These are phyloP conservation scores for Bipolaris cookei DNA, from an alignment of 2,329 filamentous ascomycete species.

Conservation along the genomic window DNA sequence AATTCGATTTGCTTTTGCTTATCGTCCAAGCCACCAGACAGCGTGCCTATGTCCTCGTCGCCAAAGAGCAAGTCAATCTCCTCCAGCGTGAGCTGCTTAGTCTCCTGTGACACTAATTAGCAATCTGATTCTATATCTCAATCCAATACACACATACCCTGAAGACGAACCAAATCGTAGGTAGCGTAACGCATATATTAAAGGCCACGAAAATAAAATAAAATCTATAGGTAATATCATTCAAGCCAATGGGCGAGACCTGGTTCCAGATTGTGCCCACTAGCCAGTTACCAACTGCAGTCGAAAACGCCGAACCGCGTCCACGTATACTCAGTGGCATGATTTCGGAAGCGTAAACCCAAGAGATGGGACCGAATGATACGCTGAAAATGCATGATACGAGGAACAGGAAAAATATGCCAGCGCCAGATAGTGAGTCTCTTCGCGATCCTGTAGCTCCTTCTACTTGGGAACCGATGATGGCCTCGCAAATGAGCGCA, in stretches of 20 bases:
- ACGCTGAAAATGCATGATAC: slow-evolving; percentile 47
- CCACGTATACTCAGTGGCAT: slow-evolving; percentile 68
- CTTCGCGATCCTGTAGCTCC: slow-evolving; percentile 39
- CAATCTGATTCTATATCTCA: accelerated
- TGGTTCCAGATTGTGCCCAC: slow-evolving; percentile 66
- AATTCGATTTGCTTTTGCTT: slow-evolving; percentile 34
- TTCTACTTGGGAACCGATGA: slow-evolving; percentile 53
- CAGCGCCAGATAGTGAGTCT: slow-evolving; percentile 62
- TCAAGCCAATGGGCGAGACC: slow-evolving; percentile 61
- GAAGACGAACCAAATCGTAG: slow-evolving; percentile 60
- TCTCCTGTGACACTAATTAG: slow-evolving; percentile 35
- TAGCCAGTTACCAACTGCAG: slow-evolving; percentile 65
- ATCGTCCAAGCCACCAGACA: slow-evolving; percentile 53
- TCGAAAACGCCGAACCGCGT: slow-evolving; percentile 64
- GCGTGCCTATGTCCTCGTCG: slow-evolving; percentile 56
- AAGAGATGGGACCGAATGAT: slow-evolving; percentile 53
- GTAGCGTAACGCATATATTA: slow-evolving; percentile 54
- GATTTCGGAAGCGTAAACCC: slow-evolving; percentile 71
- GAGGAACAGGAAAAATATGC: slow-evolving; percentile 70
- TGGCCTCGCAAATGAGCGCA: slow-evolving; percentile 65
- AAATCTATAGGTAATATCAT: slow-evolving; percentile 59
- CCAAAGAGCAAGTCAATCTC: slow-evolving; percentile 66
- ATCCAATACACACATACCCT: slow-evolving; percentile 34
- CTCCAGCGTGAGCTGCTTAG: slow-evolving; percentile 58
- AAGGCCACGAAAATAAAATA: slow-evolving; percentile 65